Evolutionary conservation across 192 early-diverging fungal species (phyloP).

Genomic region (Coemansia sp.): DNA sequence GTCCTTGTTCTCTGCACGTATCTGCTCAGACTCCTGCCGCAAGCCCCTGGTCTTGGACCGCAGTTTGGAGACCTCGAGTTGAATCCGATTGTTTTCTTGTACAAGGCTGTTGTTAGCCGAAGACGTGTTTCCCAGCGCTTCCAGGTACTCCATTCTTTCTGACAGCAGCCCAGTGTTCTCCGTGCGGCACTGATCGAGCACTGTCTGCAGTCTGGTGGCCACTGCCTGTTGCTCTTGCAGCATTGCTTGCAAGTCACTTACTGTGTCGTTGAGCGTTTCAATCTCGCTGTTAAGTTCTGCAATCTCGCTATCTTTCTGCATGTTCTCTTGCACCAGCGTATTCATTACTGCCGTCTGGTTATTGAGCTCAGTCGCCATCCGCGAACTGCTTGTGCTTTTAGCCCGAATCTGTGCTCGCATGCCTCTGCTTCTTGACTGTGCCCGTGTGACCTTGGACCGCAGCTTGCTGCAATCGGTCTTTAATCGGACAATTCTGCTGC

Average conservation of each 20-base stretch:
- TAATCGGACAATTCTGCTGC: too few species aligned
- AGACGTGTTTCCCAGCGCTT: not conserved
- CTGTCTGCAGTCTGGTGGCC: not conserved
- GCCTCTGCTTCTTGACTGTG: too few species aligned
- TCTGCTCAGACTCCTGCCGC: not conserved
- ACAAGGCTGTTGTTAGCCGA: not conserved
- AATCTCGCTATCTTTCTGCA: too few species aligned
- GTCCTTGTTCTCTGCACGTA: not conserved
- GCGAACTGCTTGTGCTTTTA: too few species aligned
- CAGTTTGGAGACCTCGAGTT: not conserved
- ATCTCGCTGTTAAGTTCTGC: not conserved
- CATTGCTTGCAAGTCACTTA: too few species aligned
- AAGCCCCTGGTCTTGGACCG: not conserved
- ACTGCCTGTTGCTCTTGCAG: not conserved
- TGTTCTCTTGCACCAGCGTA: too few species aligned
- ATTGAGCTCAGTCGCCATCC: too few species aligned
- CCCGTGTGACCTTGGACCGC: too few species aligned
- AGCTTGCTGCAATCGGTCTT: too few species aligned
- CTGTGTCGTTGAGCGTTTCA: not conserved
- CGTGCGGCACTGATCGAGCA: not conserved
- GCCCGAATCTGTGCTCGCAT: too few species aligned
- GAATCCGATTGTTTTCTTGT: not conserved
- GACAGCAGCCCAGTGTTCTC: not conserved
- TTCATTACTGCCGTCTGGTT: too few species aligned
- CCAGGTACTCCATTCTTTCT: not conserved